Evolutionary conservation across 345 rosid genomes (phyloP), one percentile per base, ranked within the genome.

Genomic region (Syzygium oleosum): DNA sequence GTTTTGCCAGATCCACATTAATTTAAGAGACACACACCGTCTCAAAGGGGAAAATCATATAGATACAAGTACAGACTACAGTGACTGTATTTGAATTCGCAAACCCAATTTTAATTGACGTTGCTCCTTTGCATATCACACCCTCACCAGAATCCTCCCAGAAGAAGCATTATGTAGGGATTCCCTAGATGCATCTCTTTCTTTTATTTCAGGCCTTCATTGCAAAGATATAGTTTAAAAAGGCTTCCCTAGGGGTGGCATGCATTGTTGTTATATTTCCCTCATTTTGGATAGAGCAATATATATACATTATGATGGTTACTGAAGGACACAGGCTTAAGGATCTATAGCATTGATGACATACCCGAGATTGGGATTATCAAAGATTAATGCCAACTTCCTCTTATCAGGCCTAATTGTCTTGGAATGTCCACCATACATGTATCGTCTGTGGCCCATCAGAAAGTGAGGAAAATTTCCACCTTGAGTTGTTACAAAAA

Each of bases 381-480:
- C 99, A 61, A 98, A 94, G 87, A 98, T 95, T 92, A 96, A 86
- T 46, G 99, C 99, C 90, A 98, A 88, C 93, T 97, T 98, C 87
- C 99, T 94, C 92, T 98, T 98, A 95, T 98, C 99, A 15, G 99
- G 99, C 91, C 94, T 92, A 87, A 98, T 93, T 87, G 98, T 97
- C 93, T 98, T 97, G 19, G 99, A 94, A 87, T 98, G 99, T 88
- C 99, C 99, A 51, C 99, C 96, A 73, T 90, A 95, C 94, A 95
- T 68, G 91, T 92, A 96, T 90, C 99, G 94, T 89, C 99, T 90
- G 89, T 97, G 99, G 87, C 99, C 99, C 95, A 96, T 95, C 91
- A 98, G 95, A 90, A 98, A 95, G 93, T 96, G 99, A 88, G 99
- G 99, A 88, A 98, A 98, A 88, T 98, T 98, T 85, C 99, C 99